Base-by-base conservation (phyloP, 768 basidiomycete genomes). In the Leccinum longicurvipes region DNA sequence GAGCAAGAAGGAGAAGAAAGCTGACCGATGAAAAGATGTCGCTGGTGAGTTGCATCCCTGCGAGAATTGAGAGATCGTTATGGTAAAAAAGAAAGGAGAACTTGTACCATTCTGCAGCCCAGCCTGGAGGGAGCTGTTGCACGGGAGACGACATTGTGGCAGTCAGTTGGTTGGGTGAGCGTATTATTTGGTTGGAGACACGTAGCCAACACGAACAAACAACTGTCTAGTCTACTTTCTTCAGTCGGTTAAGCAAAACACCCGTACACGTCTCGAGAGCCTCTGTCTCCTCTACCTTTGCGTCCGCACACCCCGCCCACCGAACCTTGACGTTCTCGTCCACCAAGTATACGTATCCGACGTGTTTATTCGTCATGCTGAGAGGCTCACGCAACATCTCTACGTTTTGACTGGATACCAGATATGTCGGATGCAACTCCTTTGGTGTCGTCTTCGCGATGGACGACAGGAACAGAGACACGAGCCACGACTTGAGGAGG, bases 231-330 rank as follows among this genome's bases (percentile, higher is more conserved):
- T 19, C 44, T 41, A 7, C 52, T 55, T 75, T 75, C 51, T 78
- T 75, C 36, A 82, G 68, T 56, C 91, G 76, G 46, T 81, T 81
- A 58, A 93, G 66, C 19, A 93, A 75, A 3, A 91, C 86, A 4
- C 82, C 82, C 0, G 83, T 77, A 63, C 91, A 92, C 39, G 74
- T 83, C 69, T 86, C 77, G 52, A 97, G 73, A 12, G 84, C 80
- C 54, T 81, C 74, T 3, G 80, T 76, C 70, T 98, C 95, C 57
- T 91, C 85, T 3, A 70, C 66, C 56, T 82, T 87, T 0, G 94
- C 91, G 63, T 91, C 89, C 7, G 88, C 93, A 61, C 93, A 90
- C 10, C 84, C 96, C 1, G 89, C 95, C 96, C 96, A 98, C 19
- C 96, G 82, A 47, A 98, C 82, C 70, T 85, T 90, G 57, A 85